A percentile compares a stretch with the other conserved stretches of the same genome.
Conservation (phyloP, 2,329 filamentous ascomycete genomes). For the Neurospora crassa region DNA sequence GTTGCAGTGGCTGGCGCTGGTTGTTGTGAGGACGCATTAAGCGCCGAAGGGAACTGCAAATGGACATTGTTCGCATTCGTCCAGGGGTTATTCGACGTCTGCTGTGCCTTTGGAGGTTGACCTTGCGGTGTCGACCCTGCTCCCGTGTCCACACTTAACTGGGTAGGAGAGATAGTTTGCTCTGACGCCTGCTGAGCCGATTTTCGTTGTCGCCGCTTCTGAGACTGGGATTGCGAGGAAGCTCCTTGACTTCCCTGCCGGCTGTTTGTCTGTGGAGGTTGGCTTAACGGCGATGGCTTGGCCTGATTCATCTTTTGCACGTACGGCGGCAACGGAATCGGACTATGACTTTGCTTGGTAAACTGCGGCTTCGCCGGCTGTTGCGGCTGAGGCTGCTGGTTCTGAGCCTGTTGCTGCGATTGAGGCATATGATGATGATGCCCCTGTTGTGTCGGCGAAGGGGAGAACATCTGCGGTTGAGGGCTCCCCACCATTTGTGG, state of each 20-base stretch:
- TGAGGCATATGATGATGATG: not conserved
- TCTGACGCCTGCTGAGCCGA: not conserved
- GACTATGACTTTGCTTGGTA: constrained; percentile 19
- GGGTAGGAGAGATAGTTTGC: not conserved
- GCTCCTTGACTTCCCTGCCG: not conserved
- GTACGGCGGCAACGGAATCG: constrained; percentile 18
- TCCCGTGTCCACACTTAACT: not conserved
- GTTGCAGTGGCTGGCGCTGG: not conserved
- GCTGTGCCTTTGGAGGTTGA: not conserved
- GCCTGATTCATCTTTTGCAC: constrained; percentile 9
- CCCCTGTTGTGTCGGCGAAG: not conserved
- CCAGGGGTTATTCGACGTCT: not conserved
- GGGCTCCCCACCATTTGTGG: constrained; percentile 4
- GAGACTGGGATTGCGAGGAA: not conserved
- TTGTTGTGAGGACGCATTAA: not conserved
- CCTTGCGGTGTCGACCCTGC: not conserved
- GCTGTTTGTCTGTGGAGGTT: constrained; percentile 1
- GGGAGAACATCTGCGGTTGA: constrained; percentile 1
- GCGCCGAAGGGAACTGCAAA: not conserved
- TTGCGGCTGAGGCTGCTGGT: not conserved
- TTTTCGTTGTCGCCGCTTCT: not conserved
- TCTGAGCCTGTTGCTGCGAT: constrained; percentile 1
- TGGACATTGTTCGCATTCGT: not conserved
- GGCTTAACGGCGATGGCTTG: constrained; percentile 9
- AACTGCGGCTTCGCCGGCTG: constrained; percentile 8